These are phyloP conservation scores for Tuber microsphaerosporum DNA, from an alignment of 495 filamentous ascomycete genomes.

Conservation along the genomic window DNA sequence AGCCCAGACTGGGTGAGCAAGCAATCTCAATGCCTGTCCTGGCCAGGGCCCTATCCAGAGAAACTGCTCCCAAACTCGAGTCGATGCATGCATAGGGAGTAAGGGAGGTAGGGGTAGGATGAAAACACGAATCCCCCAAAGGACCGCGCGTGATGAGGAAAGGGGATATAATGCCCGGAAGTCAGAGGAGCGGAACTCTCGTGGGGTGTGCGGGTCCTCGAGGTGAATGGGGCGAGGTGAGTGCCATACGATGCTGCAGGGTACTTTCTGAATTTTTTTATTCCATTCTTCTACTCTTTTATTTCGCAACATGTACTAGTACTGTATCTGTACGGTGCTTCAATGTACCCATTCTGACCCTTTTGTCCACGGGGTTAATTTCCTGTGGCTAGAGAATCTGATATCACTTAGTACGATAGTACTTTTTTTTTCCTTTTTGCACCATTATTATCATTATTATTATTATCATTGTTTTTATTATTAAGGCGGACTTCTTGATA, in stretches of 20 bases:
- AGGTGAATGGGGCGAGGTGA: background rate
- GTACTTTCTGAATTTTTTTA: background rate
- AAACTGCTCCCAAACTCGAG: background rate
- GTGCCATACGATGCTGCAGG: background rate
- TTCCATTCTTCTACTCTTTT: background rate
- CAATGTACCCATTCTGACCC: background rate
- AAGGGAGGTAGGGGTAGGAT: background rate
- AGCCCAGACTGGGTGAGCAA: background rate
- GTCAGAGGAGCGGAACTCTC: background rate
- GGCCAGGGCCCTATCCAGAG: background rate
- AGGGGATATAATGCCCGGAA: background rate
- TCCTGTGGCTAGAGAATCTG: background rate
- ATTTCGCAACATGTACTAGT: background rate
- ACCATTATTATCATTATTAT: background rate
- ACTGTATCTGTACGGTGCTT: background rate
- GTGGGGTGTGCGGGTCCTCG: background rate
- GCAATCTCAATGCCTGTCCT: background rate
- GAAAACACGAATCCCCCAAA: background rate
- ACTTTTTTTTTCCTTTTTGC: background rate
- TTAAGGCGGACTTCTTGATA: background rate
- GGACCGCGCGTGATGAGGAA: background rate
- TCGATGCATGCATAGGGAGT: background rate
- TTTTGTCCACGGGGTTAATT: background rate
- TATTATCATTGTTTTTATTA: background rate
- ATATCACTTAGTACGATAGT: background rate